Evolutionary conservation across 2,329 filamentous ascomycete species (phyloP), one percentile per base, ranked within the genome.

Genomic region (Sporothrix curviconia): DNA sequence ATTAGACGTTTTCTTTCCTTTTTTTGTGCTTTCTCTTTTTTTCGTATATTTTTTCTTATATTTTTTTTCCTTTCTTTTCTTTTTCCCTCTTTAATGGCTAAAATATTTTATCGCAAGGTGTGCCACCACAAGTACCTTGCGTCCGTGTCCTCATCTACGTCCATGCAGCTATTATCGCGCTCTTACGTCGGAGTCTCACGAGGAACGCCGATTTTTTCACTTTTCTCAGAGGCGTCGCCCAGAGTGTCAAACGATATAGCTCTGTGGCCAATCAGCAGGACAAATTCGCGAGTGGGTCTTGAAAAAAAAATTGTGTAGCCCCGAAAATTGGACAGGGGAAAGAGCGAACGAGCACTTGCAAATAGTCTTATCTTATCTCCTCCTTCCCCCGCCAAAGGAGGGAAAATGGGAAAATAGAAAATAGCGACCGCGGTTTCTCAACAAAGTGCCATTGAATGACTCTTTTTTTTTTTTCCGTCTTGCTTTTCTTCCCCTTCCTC

Each of bases 291-390:
- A 51, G 32, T 19, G 14, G 24, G 57, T 59, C 51, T 43, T 19
- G 57, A 44, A 17, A 37, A 59, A 59, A 59, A 55, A 37, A 52
- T 47, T 59, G 46, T 51, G 36, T 37, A 39, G 40, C 24, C 25
- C 44, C 55, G 34, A 49, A 56, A 56, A 19, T 50, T 43, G 34
- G 37, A 24, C n/a, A 53, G 49, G 46, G 40, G 40, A 44, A 44
- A 25, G 7, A 14, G 11, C 40, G 40, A 34, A 34, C 22, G 28
- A 15, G 44, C 3, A 22, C 14, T 5, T n/a, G n/a, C n/a, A n/a
- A n/a, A n/a, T n/a, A n/a, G 30, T 24, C 53, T 59, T 62, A 62
- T 62, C 61, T 62, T 62, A 62, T 62, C 61, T 22, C 15, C 12
- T 22, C 51, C 30, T 55, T 34, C 56, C 54, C 61, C 59, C 55